A percentile compares a stretch with the other conserved stretches of the same genome.
These are phyloP conservation scores for Naegleria gruberi DNA, from an alignment of 208 protist species.

Conservation along the genomic window DNA sequence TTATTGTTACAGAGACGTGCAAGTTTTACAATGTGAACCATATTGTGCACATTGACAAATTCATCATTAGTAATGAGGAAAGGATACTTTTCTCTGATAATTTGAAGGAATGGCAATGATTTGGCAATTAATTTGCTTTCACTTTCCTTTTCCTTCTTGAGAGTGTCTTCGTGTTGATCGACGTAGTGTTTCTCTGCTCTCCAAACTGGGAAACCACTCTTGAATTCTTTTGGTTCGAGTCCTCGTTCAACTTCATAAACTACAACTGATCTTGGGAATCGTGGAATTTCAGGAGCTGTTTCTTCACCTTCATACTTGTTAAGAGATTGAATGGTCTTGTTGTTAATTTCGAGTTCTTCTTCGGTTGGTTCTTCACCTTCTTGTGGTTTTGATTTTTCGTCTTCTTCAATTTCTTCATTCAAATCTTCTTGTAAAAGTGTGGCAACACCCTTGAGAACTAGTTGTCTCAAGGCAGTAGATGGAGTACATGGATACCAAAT, in stretches of 20 bases:
- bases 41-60: slow-evolving; percentile 14
- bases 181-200: background rate
- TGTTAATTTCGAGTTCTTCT: background rate
- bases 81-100: slow-evolving; percentile 15
- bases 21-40: background rate
- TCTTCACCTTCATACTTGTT: background rate
- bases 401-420: background rate
- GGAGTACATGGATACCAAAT: slow-evolving; percentile 14
- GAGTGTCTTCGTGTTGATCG: background rate
- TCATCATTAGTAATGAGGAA: background rate
- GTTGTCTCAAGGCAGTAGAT: no score
- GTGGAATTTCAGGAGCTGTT: background rate
- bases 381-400: background rate
- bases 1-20: background rate
- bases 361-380: background rate
- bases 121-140: background rate
- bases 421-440: background rate
- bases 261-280: background rate
- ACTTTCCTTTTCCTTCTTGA: background rate
- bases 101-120: slow-evolving; percentile 4
- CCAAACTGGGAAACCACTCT: slow-evolving; percentile 10
- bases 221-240: background rate
- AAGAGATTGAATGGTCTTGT: background rate
- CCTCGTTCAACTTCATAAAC: background rate
- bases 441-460: background rate